Evolutionary conservation across 805 yeast genomes (phyloP), one percentile per base, ranked within the genome.

Genomic region (Candida fluviatilis): DNA sequence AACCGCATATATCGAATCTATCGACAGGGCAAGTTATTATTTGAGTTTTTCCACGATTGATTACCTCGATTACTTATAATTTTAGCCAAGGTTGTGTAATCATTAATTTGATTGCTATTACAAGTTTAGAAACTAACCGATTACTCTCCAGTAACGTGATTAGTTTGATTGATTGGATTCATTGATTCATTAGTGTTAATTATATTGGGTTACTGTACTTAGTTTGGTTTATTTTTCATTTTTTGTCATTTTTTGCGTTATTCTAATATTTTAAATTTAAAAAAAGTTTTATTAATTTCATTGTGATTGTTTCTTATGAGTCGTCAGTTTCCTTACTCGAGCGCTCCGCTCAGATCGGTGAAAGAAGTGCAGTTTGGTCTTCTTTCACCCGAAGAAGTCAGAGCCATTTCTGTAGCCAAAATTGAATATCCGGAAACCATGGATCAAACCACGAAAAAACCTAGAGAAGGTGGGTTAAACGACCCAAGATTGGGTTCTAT

Each of bases 371-470:
- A 93, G 73, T 95, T 93, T 73, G 99, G 99, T 46, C 80, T 93
- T 54, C 79, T 93, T 47, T 89, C 98, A 21, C 99, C 99, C 18
- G 99, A 93, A 70, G 99, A 93, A 73, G 62, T 62, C 26, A 84
- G 96, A 64, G 97, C 98, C 35, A 90, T 93, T 50, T 87, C 96
- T 45, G 99, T 95, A 43, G 98, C 97, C 31, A 93, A 93, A 60
- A 88, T 93, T 56, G 97, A 91, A 64, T 93, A 85, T 57, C 99
- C 99, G 16, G 99, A 93, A 66, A 93, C 97, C n/a, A 93, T 93
- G 96, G 99, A 93, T 63, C 97, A 90, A 63, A 80, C 96, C 28
- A 89, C 95, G 42, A 84, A 84, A 58, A 85, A 86, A 48, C 97
- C 98, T 34, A 81, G 97, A 61, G 90, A 89, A 49, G 97, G 97